Base-by-base conservation (phyloP, 257 asterid genomes). In the Solanum chaucha region DNA sequence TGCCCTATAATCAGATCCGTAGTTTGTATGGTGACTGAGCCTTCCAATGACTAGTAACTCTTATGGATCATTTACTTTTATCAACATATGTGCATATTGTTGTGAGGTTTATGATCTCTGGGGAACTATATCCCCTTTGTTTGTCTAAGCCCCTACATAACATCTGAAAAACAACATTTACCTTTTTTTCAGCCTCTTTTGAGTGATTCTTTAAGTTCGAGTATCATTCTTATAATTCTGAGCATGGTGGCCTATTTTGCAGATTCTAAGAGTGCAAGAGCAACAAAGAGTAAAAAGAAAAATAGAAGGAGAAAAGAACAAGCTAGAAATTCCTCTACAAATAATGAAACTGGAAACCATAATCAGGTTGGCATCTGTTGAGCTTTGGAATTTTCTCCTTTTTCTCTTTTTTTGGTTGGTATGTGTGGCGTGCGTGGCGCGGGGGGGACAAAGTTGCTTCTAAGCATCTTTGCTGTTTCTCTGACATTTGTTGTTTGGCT, bases 241-340 rank as follows among this genome's bases (percentile, higher is more conserved):
- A 78, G 30, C 72, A 41, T 58, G 71, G 78, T 80, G 89, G 67
- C 82, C 46, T 86, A 26, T 46, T 80, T 86, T 91, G 89, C 95
- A 95, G 98, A 93, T 89, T 89, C 94, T 17, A 95, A 93, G 89
- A 94, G 91, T 68, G 86, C 80, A 24, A 88, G 91, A 88, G 84
- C 92, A 90, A 91, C 98, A 58, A 97, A 94, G 88, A 94, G 74
- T 90, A 97, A 94, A 91, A 95, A 93, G 95, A 95, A 97, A 88
- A 97, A 92, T 35, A 98, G 98, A 30, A 93, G 88, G 94, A 93
- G 93, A 93, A 97, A 95, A 92, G 99, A 95, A 83, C 93, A 93
- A 86, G 94, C 92, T 68, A 94, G 92, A 91, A 91, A 87, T 91
- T 86, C 93, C 88, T 83, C 90, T 70, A 84, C 91, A 55, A 92